phyloP scores from a whole-genome alignment of 2,329 filamentous ascomycete species.

The Calonectria pauciramosa region DNA sequence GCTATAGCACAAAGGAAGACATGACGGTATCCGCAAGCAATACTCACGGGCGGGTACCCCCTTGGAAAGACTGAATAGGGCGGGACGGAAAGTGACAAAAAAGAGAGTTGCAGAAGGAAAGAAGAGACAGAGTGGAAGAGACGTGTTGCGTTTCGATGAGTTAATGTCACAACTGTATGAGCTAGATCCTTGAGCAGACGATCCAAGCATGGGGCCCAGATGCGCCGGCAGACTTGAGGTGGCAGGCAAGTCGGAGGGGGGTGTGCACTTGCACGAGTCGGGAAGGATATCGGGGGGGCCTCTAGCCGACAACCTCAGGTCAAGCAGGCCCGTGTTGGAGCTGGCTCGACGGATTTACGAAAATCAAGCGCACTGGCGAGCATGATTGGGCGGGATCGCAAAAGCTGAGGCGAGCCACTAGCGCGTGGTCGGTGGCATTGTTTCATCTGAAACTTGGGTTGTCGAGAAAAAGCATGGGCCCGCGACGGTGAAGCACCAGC shows the following conservation, averaged over 20 bases:
- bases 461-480: slow-evolving; percentile 53
- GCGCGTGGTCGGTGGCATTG: slow-evolving; percentile 42
- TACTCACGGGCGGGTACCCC: slow-evolving; percentile 31
- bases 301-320: slow-evolving; percentile 40
- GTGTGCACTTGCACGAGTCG: slow-evolving; percentile 28
- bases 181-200: slow-evolving; percentile 20
- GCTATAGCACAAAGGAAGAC: slow-evolving; percentile 24
- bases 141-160: slow-evolving; percentile 12
- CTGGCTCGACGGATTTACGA: slow-evolving; percentile 32
- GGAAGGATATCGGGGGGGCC: slow-evolving; percentile 25
- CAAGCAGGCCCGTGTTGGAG: slow-evolving; percentile 47
- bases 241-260: neutral
- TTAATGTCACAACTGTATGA: slow-evolving; percentile 9
- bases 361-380: slow-evolving; percentile 24
- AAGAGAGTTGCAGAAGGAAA: slow-evolving; percentile 18
- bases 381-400: slow-evolving; percentile 39
- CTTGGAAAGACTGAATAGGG: slow-evolving; percentile 2
- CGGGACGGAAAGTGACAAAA: slow-evolving; percentile 35
- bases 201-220: slow-evolving; percentile 10
- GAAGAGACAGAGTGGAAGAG: slow-evolving; percentile 31
- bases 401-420: slow-evolving; percentile 33
- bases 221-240: neutral
- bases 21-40: slow-evolving; percentile 31
- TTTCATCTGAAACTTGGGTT: slow-evolving; percentile 63
- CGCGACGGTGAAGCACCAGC: slow-evolving; percentile 38